Evolutionary conservation across 768 basidiomycete species (phyloP), one percentile per base, ranked within the genome.

Genomic region (Hericium alpestre): DNA sequence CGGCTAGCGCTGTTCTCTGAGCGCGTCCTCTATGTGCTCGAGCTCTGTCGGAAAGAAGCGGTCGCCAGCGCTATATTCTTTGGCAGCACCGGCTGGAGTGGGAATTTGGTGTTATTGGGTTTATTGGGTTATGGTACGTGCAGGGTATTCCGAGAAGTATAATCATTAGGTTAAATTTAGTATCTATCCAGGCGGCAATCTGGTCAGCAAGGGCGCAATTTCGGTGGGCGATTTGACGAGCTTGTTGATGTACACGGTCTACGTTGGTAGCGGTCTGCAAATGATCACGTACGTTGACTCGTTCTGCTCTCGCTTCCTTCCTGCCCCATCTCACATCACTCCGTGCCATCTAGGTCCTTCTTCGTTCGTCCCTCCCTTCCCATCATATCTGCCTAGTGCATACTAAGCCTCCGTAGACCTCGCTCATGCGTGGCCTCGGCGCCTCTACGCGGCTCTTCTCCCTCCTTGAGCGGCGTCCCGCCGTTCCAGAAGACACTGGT

Each of bases 381-480:
- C 5, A 13, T 25, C 37, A 22, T 4, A 46, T 32, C 12, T 7
- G 22, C 4, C 16, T 54, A 23, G 25, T 55, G 48, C 58, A 60
- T 20, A 59, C 23, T 11, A 53, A 18, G 38, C 23, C 37, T 47
- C 23, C 25, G 10, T 60, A 91, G 89, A 81, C 90, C 10, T 93
- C 92, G 41, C 85, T 98, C 56, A 98, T 98, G 95, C 91, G 92
- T 54, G 95, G 91, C 55, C 84, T 97, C 53, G 95, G 95, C 56
- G 94, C 95, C 1, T 91, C 92, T 16, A 80, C 82, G 0, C 87
- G 95, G 20, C 86, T 97, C n/a, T 98, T 98, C 69, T 92, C 94
- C 61, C 81, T 98, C 15, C 75, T 97, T 10, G 92, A 92, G 64
- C 82, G 92, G 48, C 71, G 74, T 32, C 89, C 93, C 15, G 79